Evolutionary conservation across 192 early-diverging fungal genomes (phyloP).

Genomic region (Coemansia sp.): DNA sequence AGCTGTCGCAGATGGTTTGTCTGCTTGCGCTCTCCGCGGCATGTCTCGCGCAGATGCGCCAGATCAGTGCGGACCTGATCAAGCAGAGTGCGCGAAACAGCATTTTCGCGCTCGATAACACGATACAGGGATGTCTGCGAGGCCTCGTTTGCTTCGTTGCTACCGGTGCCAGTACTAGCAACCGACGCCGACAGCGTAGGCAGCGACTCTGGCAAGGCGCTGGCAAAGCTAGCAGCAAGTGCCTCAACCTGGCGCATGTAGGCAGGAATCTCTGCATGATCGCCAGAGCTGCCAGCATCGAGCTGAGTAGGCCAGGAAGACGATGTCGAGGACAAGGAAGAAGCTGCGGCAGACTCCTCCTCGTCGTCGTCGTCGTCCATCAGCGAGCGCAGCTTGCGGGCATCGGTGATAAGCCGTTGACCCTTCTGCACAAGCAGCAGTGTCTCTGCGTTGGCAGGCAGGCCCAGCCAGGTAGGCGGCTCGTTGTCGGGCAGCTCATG

Average conservation of each 20-base stretch:
- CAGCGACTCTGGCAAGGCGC: constrained; percentile 53
- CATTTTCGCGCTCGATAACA: constrained; percentile 81
- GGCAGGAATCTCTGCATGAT: constrained; percentile 61
- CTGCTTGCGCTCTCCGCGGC: constrained; percentile 78
- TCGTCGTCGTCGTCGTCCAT: constrained; percentile 79
- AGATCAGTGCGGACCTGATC: constrained; percentile 69
- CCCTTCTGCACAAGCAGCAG: constrained; percentile 84
- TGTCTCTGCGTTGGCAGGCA: constrained; percentile 91
- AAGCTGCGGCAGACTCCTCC: background rate
- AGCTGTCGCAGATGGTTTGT: constrained; percentile 84
- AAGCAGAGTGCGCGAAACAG: constrained; percentile 64
- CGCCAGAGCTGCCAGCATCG: constrained; percentile 6
- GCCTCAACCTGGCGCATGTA: constrained; percentile 73
- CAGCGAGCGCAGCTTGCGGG: constrained; percentile 80
- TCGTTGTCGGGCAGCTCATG: constrained; percentile 83
- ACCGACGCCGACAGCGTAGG: constrained; percentile 4
- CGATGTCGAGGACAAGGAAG: background rate
- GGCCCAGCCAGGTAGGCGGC: constrained; percentile 96
- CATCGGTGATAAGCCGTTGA: constrained; percentile 75
- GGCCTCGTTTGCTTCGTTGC: background rate
- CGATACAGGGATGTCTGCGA: constrained; percentile 70
- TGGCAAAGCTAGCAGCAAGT: constrained; percentile 62
- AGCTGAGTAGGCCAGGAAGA: background rate
- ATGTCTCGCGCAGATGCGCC: constrained; percentile 62
- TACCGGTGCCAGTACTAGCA: background rate